Percentiles rank a stretch among this genome's conserved stretches.
Evolutionary conservation across 2,329 filamentous ascomycete genomes (phyloP).

Genomic region (Neoascochyta sp.): DNA sequence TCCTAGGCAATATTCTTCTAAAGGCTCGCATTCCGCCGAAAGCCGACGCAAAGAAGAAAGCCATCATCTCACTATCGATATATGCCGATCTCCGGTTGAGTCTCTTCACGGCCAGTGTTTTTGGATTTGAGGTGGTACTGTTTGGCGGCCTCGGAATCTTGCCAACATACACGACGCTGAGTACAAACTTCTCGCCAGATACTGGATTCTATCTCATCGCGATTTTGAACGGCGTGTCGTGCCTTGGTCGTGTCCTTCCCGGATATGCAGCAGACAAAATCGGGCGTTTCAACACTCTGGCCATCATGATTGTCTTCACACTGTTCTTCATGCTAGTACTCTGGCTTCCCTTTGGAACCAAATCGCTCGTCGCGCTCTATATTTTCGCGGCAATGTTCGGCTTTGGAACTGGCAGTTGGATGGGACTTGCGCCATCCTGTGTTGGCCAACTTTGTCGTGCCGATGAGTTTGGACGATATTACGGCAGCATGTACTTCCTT

Average conservation of each 20-base stretch:
- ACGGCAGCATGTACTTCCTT: slow-evolving; percentile 48
- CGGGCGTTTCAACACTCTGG: slow-evolving; percentile 42
- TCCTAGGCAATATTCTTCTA: slow-evolving; percentile 32
- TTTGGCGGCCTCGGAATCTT: slow-evolving; percentile 41
- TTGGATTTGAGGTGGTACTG: slow-evolving; percentile 39
- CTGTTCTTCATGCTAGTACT: slow-evolving; percentile 36
- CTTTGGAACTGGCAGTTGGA: slow-evolving; percentile 47
- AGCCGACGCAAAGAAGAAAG: slow-evolving; percentile 28
- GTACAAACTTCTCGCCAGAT: slow-evolving; percentile 29
- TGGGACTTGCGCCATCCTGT: slow-evolving; percentile 46
- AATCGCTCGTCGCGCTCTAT: slow-evolving; percentile 36
- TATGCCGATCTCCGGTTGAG: slow-evolving; percentile 33
- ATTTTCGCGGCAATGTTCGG: slow-evolving; percentile 44
- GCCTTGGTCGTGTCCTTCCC: slow-evolving; percentile 41
- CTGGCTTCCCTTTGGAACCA: slow-evolving; percentile 34
- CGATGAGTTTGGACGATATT: slow-evolving; percentile 48
- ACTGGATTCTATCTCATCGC: slow-evolving; percentile 39
- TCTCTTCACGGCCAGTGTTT: slow-evolving; percentile 35
- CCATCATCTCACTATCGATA: slow-evolving; percentile 36
- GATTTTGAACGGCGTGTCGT: slow-evolving; percentile 41
- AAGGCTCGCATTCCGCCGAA: slow-evolving; percentile 34
- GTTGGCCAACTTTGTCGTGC: slow-evolving; percentile 48
- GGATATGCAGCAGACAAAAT: slow-evolving; percentile 41
- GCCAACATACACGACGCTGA: slow-evolving; percentile 42
- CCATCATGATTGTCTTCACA: slow-evolving; percentile 35